Evolutionary conservation across 148 eudicot species (phyloP).

Genomic region (Mesembryanthemum crystallinum): DNA sequence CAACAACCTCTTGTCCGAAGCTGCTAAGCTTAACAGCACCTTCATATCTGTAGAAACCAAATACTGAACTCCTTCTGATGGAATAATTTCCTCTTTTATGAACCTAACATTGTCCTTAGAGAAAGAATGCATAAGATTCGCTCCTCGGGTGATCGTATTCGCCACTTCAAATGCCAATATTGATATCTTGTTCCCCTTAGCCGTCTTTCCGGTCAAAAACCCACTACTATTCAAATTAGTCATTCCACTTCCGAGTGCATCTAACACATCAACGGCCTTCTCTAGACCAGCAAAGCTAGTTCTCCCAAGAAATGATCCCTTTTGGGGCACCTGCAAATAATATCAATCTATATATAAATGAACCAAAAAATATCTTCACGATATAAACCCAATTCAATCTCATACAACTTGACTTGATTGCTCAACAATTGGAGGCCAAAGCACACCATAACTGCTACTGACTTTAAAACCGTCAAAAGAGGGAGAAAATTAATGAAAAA

Average conservation of each 20-base stretch:
- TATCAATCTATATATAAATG: neutral
- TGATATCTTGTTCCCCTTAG: slow-evolving; percentile 67
- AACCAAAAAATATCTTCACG: neutral
- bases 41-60: slow-evolving; percentile 73
- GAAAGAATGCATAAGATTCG: slow-evolving; percentile 68
- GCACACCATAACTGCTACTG: neutral
- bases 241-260: slow-evolving; percentile 88
- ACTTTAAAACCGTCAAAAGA: neutral
- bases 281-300: slow-evolving; percentile 78
- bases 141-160: slow-evolving; percentile 76
- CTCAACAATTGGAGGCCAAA: too few relatives aligned
- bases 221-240: slow-evolving; percentile 75
- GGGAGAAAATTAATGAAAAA: neutral
- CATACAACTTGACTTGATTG: neutral
- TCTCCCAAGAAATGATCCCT: slow-evolving; percentile 74
- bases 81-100: slow-evolving; percentile 60
- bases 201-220: slow-evolving; percentile 59
- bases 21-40: slow-evolving; percentile 69
- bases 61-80: slow-evolving; percentile 67
- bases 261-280: slow-evolving; percentile 85
- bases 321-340: slow-evolving; percentile 41
- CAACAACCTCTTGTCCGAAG: slow-evolving; percentile 79
- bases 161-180: slow-evolving; percentile 95
- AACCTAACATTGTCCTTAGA: slow-evolving; percentile 59
- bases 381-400: neutral